A percentile compares a stretch with the other conserved stretches of the same genome.
Conservation (phyloP, 768 basidiomycete genomes). For the Mrakia gelida region DNA sequence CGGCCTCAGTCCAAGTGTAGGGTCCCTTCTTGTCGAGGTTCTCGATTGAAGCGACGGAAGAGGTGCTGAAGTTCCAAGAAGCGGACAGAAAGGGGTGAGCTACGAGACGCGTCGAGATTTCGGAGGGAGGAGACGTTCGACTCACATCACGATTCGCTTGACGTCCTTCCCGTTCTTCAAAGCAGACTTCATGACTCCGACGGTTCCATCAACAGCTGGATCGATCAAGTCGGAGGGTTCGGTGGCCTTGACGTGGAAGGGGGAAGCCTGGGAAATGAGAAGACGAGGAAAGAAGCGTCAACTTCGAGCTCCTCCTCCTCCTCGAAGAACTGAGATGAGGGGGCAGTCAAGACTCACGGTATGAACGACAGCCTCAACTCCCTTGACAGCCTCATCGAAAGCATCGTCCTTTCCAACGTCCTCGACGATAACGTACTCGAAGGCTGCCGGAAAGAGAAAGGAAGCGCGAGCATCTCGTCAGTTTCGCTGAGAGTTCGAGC, state of each 20-base stretch:
- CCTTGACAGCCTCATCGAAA: constrained; percentile 74
- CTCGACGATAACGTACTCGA: not conserved
- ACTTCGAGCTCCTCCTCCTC: no score
- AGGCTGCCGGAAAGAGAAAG: not conserved
- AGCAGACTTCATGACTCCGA: constrained; percentile 51
- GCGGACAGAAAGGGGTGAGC: no score
- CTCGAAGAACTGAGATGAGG: not conserved
- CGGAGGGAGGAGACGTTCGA: not conserved
- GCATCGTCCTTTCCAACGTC: constrained; percentile 48
- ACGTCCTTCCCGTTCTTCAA: constrained; percentile 44
- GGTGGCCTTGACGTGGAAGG: constrained; percentile 40
- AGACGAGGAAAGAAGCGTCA: no score
- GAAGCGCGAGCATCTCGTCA: not conserved
- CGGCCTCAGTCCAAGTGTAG: not conserved
- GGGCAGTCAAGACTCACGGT: not conserved
- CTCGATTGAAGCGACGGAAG: not conserved
- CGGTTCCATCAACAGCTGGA: constrained; percentile 70
- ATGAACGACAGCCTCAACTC: constrained; percentile 59
- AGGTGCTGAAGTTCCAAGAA: no score
- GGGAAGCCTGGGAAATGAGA: constrained; percentile 1
- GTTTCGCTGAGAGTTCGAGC: not conserved
- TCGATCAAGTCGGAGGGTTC: constrained; percentile 52
- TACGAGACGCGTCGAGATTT: no score
- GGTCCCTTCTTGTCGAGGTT: not conserved
- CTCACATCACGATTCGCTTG: constrained; percentile 56